These are phyloP conservation scores for Bipolaris gigantea DNA, from an alignment of 2,329 filamentous ascomycete species.

Conservation along the genomic window DNA sequence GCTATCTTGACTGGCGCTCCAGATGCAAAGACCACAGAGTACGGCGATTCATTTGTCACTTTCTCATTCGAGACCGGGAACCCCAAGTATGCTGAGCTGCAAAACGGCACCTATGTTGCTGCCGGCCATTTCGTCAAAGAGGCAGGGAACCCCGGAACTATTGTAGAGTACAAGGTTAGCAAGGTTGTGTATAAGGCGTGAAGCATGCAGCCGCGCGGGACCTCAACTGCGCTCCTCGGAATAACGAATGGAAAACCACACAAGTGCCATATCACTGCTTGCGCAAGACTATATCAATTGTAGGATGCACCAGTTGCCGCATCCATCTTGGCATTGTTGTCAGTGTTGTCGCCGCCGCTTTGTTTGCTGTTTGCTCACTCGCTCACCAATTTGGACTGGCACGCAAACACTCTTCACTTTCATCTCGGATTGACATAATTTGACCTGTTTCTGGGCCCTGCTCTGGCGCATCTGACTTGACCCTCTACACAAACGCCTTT, in stretches of 20 bases:
- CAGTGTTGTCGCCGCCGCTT: too few species aligned
- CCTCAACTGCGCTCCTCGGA: neutral
- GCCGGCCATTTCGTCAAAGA: constrained; percentile 35
- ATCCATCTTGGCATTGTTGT: too few species aligned
- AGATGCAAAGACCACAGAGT: constrained; percentile 34
- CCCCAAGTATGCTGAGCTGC: constrained; percentile 31
- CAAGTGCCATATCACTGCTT: neutral
- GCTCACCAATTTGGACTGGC: neutral
- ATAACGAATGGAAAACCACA: neutral
- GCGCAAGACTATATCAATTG: neutral
- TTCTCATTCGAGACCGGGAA: constrained; percentile 38
- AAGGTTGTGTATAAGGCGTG: constrained; percentile 24
- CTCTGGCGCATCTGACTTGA: neutral
- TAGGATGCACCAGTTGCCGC: neutral
- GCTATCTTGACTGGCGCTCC: constrained; percentile 24
- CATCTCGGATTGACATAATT: neutral
- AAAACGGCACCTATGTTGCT: constrained; percentile 36
- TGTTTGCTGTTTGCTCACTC: neutral
- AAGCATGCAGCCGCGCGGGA: neutral
- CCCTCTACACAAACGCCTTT: neutral
- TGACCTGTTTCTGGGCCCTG: neutral
- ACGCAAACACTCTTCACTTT: neutral
- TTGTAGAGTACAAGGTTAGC: constrained; percentile 40
- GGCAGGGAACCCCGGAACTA: constrained; percentile 17
- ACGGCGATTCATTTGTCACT: constrained; percentile 35